A percentile compares a stretch with the other conserved stretches of the same genome.
Evolutionary conservation across 192 early-diverging fungal species (phyloP).

Genomic region (Cladochytrium replicatum): DNA sequence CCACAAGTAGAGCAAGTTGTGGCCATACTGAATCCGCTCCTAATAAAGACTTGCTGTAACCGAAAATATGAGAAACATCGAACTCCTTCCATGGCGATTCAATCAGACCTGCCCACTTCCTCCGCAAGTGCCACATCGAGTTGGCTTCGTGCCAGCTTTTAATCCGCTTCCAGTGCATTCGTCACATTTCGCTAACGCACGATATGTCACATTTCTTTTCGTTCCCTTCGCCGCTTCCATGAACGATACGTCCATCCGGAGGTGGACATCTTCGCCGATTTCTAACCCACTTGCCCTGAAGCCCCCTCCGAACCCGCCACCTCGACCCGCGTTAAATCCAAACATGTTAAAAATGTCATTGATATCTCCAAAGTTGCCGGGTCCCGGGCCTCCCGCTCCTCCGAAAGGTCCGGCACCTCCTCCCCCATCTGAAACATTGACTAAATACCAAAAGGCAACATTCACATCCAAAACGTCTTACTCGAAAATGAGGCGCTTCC

Average conservation of each 20-base stretch:
- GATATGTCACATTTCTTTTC: slow-evolving; percentile 53
- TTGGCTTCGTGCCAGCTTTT: slow-evolving; percentile 61
- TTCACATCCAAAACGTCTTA: not conserved
- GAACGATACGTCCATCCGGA: slow-evolving; percentile 60
- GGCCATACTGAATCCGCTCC: slow-evolving; percentile 85
- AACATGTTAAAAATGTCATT: no score
- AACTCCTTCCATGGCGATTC: not conserved
- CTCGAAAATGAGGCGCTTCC: slow-evolving; percentile 27
- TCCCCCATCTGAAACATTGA: slow-evolving; percentile 13
- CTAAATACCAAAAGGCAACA: not conserved
- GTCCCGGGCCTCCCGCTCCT: slow-evolving; percentile 46
- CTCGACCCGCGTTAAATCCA: slow-evolving; percentile 44
- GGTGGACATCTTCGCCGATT: slow-evolving; percentile 57
- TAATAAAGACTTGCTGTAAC: slow-evolving; percentile 55
- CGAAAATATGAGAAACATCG: not conserved
- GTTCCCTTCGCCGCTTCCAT: slow-evolving; percentile 86
- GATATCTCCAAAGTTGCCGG: slow-evolving; percentile 6
- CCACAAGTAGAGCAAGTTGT: slow-evolving; percentile 74
- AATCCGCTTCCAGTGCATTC: slow-evolving; percentile 74
- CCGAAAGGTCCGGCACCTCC: slow-evolving; percentile 33
- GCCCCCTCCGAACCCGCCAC: slow-evolving; percentile 29
- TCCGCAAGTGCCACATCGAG: slow-evolving; percentile 62
- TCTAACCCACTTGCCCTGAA: slow-evolving; percentile 7
- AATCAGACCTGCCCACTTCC: slow-evolving; percentile 63
- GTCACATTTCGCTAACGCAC: slow-evolving; percentile 59